Evolutionary conservation across 345 rosid genomes (phyloP), one percentile per base, ranked within the genome.

Genomic region (Lepidium aucheri): DNA sequence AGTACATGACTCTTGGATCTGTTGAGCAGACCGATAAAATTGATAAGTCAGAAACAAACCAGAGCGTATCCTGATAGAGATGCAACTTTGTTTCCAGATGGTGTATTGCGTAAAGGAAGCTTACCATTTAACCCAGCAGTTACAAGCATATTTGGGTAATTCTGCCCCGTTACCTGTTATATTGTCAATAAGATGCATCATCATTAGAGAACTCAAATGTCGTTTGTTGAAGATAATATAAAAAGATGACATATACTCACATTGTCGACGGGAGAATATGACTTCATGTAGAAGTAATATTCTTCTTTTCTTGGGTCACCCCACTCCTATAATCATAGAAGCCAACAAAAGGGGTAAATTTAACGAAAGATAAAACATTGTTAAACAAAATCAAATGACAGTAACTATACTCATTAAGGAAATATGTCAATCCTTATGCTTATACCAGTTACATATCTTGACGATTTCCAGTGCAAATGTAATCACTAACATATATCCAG

Each of bases 231-330:
- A 73, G 12, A 67, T 38, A 60, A 52, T 53, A 60, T 46, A 4
- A 39, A 11, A 47, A 12, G 45, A 69, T 24, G 55, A 15, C 30
- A 39, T 58, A 41, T 35, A 59, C 85, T 77, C 62, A 86, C 98
- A 78, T 89, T 89, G 72, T 89, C 98, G 35, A 93, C 92, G 33
- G 98, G 98, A 13, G 98, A 90, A 75, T 93, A 93, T 20, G 98
- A 83, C 80, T 90, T 93, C 92, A 93, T 88, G 67, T 90, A 93
- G 72, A 22, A 75, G 83, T 90, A 90, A 78, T 70, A 93, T 53
- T 90, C 94, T 77, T 86, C 90, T 74, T 82, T 83, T 53, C 97
- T 85, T 16, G 98, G 98, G 69, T 93, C 98, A 67, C 96, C 97
- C 98, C 98, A 93, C 78, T 93, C 97, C 98, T 93, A 76, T 76